These are phyloP conservation scores for Ophiostoma australiae DNA, from an alignment of 2,329 filamentous ascomycete genomes.

Conservation along the genomic window DNA sequence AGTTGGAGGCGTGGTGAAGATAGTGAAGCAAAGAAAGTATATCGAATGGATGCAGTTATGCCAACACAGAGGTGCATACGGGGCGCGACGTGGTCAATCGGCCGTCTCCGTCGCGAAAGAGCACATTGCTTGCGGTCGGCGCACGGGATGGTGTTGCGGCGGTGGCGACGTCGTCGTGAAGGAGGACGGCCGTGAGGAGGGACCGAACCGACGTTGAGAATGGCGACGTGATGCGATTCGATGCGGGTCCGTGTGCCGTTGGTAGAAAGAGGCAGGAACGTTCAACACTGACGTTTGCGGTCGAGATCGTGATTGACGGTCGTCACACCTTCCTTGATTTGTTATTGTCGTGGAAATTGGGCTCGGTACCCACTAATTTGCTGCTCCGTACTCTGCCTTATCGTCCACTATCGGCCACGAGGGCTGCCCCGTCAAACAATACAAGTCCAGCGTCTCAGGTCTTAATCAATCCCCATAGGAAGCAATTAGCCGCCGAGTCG, in stretches of 20 bases:
- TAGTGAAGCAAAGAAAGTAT: background rate
- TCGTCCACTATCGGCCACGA: background rate
- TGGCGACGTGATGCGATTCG: background rate
- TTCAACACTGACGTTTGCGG: background rate
- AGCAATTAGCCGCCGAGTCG: background rate
- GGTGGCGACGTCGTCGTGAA: background rate
- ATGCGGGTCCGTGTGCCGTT: background rate
- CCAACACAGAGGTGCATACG: background rate
- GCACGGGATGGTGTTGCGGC: background rate
- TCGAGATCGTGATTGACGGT: background rate
- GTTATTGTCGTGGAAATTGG: background rate
- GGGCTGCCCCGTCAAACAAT: background rate
- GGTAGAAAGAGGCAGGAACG: background rate
- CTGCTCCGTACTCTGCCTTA: background rate
- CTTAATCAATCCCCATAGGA: background rate
- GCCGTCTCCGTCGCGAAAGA: conserved; percentile 10
- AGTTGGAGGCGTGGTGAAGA: background rate
- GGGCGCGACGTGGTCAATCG: conserved; percentile 13
- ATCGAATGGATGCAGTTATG: background rate
- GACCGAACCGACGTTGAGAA: background rate
- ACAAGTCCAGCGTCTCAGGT: background rate
- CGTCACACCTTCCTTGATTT: conserved; percentile 2
- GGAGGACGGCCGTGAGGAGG: background rate
- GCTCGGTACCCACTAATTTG: background rate
- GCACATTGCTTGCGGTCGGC: conserved; percentile 10